Conservation (phyloP, 139 green algal genomes). For the Zygnema cylindricum region DNA sequence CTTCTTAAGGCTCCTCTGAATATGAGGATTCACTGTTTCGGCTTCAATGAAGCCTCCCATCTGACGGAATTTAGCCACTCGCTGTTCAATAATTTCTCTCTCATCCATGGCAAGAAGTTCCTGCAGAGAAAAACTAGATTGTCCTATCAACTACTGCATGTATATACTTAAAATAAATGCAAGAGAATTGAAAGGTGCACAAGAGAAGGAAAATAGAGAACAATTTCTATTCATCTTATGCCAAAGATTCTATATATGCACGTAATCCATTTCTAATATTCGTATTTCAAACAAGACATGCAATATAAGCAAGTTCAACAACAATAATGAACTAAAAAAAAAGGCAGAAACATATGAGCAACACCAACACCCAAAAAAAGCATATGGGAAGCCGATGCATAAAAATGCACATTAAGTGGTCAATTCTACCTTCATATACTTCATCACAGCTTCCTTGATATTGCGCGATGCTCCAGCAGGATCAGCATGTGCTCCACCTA, state of each 20-base stretch:
- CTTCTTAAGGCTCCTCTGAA: constrained; percentile 47
- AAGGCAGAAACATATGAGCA: no score
- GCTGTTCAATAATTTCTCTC: constrained; percentile 48
- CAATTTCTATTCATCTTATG: background rate
- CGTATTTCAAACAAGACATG: background rate
- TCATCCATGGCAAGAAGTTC: constrained; percentile 51
- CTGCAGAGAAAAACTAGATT: constrained; percentile 9
- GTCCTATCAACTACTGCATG: background rate
- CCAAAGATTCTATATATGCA: background rate
- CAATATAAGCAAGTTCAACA: background rate
- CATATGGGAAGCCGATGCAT: background rate
- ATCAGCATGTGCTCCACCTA: constrained; percentile 89
- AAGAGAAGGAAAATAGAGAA: background rate
- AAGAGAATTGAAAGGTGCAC: background rate
- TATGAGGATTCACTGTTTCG: constrained; percentile 24
- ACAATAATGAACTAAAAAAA: no score
- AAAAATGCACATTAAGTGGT: constrained; percentile 9
- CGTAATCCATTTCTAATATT: background rate
- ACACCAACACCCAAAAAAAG: background rate
- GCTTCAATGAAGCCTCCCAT: constrained; percentile 54
- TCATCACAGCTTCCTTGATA: constrained; percentile 75
- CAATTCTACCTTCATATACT: constrained; percentile 47
- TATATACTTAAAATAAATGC: background rate
- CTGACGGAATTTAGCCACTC: constrained; percentile 59
- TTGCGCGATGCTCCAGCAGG: constrained; percentile 83